Evolutionary conservation across 805 yeast genomes (phyloP).

Genomic region (Kodamaea fukazawae): DNA sequence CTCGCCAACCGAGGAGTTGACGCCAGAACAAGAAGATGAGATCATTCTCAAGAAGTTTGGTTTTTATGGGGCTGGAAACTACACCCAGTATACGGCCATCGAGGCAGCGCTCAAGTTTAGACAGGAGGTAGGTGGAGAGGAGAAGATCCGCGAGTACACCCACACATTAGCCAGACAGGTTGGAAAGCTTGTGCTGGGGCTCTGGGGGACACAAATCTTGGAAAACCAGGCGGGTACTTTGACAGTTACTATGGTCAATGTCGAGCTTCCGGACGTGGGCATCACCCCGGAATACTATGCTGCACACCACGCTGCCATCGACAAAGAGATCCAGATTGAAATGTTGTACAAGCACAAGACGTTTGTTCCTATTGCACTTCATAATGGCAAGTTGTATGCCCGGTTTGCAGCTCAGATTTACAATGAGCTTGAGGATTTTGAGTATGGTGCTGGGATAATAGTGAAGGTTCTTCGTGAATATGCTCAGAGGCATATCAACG

Average conservation of each 20-base stretch:
- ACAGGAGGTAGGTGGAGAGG: slow-evolving; percentile 55
- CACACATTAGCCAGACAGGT: slow-evolving; percentile 43
- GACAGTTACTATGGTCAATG: slow-evolving; percentile 43
- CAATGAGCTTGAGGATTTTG: slow-evolving; percentile 56
- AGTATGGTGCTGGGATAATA: slow-evolving; percentile 42
- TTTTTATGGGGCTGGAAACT: slow-evolving; percentile 49
- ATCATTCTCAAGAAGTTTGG: slow-evolving; percentile 46
- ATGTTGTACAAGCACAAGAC: slow-evolving; percentile 29
- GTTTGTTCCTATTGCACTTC: slow-evolving; percentile 45
- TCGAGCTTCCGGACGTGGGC: slow-evolving; percentile 33
- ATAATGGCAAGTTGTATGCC: slow-evolving; percentile 25
- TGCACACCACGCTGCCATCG: background rate
- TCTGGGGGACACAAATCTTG: slow-evolving; percentile 38
- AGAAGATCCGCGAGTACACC: slow-evolving; percentile 48
- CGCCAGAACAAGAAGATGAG: slow-evolving; percentile 18
- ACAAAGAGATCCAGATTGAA: background rate
- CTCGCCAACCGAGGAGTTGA: slow-evolving; percentile 27
- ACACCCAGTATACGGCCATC: slow-evolving; percentile 41
- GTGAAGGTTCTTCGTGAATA: slow-evolving; percentile 16
- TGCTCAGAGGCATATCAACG: background rate
- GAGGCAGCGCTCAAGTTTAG: slow-evolving; percentile 53
- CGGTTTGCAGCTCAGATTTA: slow-evolving; percentile 63
- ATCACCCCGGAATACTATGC: slow-evolving; percentile 10
- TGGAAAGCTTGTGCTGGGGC: slow-evolving; percentile 34
- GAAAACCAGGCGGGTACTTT: slow-evolving; percentile 33